Conservation (phyloP, 805 yeast genomes). For the Ogataea henricii region DNA sequence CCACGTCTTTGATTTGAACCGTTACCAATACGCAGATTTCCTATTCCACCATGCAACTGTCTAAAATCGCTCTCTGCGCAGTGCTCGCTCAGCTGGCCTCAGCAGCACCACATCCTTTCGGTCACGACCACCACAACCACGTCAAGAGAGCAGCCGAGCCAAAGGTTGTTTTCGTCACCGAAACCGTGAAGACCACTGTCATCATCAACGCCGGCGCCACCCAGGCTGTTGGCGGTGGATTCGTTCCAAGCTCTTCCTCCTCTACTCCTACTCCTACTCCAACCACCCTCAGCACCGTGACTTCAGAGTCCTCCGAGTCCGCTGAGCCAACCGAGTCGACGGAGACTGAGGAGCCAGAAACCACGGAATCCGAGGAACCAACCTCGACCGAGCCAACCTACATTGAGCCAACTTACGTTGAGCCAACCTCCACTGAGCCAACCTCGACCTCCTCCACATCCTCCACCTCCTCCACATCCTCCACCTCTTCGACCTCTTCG, state of each 20-base stretch:
- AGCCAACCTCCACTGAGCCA: constrained; percentile 10
- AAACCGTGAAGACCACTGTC: constrained; percentile 26
- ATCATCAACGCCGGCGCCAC: constrained; percentile 26
- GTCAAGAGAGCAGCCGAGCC: constrained; percentile 25
- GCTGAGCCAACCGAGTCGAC: constrained; percentile 11
- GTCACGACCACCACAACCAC: constrained; percentile 14
- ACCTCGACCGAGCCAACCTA: constrained; percentile 5
- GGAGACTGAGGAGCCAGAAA: no score
- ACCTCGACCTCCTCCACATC: constrained; percentile 21
- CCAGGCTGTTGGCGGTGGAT: constrained; percentile 17
- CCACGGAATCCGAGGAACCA: no score
- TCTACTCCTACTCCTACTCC: constrained; percentile 9
- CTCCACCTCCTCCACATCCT: constrained; percentile 17
- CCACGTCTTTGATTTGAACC: not conserved
- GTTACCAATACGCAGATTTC: not conserved
- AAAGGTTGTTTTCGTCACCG: constrained; percentile 26
- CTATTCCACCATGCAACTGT: constrained; percentile 16
- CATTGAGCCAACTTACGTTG: no score
- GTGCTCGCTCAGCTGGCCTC: constrained; percentile 23
- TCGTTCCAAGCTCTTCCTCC: constrained; percentile 7
- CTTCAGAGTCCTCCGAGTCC: constrained; percentile 6
- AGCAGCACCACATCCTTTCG: constrained; percentile 28
- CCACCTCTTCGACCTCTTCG: constrained; percentile 14
- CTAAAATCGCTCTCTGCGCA: constrained; percentile 21
- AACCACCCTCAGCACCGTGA: constrained; percentile 9